phyloP scores from a whole-genome alignment of 106 monocot genomes.

The Hemerocallis citrina region DNA sequence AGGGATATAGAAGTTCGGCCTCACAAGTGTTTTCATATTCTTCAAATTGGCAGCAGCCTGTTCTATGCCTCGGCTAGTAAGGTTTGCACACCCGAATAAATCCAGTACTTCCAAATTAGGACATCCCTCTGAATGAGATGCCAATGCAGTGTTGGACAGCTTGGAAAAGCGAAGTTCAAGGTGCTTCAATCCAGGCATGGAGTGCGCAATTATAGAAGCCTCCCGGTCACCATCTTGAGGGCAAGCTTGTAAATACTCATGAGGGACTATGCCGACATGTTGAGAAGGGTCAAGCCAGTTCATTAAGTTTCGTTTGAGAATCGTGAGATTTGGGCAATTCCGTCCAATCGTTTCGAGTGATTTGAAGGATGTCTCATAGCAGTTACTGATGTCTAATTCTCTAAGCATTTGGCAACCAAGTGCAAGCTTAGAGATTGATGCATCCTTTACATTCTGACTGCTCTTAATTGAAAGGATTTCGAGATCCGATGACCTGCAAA shows the following conservation, averaged over 20 bases:
- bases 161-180: constrained; percentile 87
- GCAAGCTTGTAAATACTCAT: constrained; percentile 54
- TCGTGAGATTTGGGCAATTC: constrained; percentile 45
- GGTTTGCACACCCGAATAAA: constrained; percentile 75
- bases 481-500: constrained; percentile 55
- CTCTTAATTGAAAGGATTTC: constrained; percentile 63
- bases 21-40: constrained; percentile 42
- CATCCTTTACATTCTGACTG: constrained; percentile 52
- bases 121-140: constrained; percentile 48
- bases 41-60: constrained; percentile 53
- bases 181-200: constrained; percentile 69
- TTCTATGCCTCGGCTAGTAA: constrained; percentile 70
- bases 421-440: constrained; percentile 51
- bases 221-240: constrained; percentile 90
- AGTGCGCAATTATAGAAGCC: constrained; percentile 47
- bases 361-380: constrained; percentile 79
- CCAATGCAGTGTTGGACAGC: constrained; percentile 38
- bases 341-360: constrained; percentile 68
- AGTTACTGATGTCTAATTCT: constrained; percentile 76
- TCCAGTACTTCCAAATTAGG: constrained; percentile 57
- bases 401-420: constrained; percentile 37
- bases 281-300: constrained; percentile 98
- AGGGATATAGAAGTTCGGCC: constrained; percentile 91
- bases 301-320: constrained; percentile 70
- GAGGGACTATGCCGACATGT: constrained; percentile 71